Evolutionary conservation across 2,329 filamentous ascomycete species (phyloP), one percentile per base, ranked within the genome.

Genomic region (Stagonosporopsis rhizophila): DNA sequence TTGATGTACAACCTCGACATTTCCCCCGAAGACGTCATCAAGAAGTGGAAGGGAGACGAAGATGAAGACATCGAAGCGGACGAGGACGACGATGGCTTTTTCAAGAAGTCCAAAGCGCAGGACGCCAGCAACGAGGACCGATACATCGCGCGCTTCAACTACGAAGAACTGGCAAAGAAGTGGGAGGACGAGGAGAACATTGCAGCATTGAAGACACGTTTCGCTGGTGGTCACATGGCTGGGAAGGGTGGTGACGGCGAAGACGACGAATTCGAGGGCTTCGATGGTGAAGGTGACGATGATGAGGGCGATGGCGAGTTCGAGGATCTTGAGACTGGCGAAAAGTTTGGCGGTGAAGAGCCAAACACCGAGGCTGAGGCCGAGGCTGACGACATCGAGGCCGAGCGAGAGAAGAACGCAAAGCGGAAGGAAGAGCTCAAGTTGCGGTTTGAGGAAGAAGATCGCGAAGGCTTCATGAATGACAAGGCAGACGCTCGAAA

Each of bases 371-470:
- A 77, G 73, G 73, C 77, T 27, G 68, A 75, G 15, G 72, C 81
- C 8, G 78, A 79, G 9, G 78, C 79, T 8, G 78, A 81, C 35
- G 80, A 82, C 44, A 82, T 98, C n/a, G 92, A 94, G 60, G 90
- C 88, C 3, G 95, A 99, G 78, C 89, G 95, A 65, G 91, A 92
- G 66, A 90, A 87, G 76, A 99, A 99, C 69, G 95, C 95, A 2
- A 87, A 88, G 63, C 85, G 91, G 62, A 99, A 99, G 77, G 95
- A 97, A 77, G 95, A 99, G 75, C 85, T 99, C 49, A 96, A 92
- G 73, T 82, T 96, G 48, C 87, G 96, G 1, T 99, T 99, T 71
- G 95, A 99, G 71, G 93, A 98, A 76, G 95, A 99, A 81, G 95
- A 99, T 72, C 86, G 91, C n/a, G 95, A 99, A 73, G 95, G 95